Evolutionary conservation across 805 yeast genomes (phyloP), one percentile per base, ranked within the genome.

Genomic region (Teunomyces tritomae): DNA sequence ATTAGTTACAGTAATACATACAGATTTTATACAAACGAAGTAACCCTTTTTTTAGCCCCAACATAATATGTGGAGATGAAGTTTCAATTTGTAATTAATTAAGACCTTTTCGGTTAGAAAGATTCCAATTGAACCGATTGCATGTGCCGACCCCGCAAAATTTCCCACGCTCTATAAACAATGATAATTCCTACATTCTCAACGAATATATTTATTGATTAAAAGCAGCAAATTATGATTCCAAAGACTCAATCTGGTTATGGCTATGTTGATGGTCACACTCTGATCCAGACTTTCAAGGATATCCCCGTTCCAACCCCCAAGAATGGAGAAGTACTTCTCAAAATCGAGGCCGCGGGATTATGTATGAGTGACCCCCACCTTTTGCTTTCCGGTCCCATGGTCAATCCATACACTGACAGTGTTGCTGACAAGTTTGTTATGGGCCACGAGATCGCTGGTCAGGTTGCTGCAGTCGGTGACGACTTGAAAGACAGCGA

Each of bases 361-460:
- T 58, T 76, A 46, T 76, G 80, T 51, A 67, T 64, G 46, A 67
- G 75, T 30, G 80, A 76, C 52, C 61, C 71, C 14, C 76, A 73
- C 50, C 59, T 73, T 16, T 59, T 72, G 26, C 24, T 49, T 13
- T 44, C 49, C 7, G 54, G 54, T 2, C 57, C 57, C 32, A 39
- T 49, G 39, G 44, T 26, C 37, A 46, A 35, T 26, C 43, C 43
- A 1, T 40, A 40, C 13, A 37, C 40, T 28, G 43, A 40, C 13
- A 40, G 13, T 9, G 34, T 28, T 4, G 32, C 47, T 8, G 57
- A 60, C 8, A 50, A 55, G 35, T 69, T 72, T 53, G 67, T 73
- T 9, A 71, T 73, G 76, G 77, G 77, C 36, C 77, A 73, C 53
- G 77, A 73, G 51, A 67, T 73, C 24, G 73, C 76, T 1, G 77